These are phyloP conservation scores for Earliella scabrosa DNA, from an alignment of 1,284 basidiomycete genomes.

Conservation along the genomic window DNA sequence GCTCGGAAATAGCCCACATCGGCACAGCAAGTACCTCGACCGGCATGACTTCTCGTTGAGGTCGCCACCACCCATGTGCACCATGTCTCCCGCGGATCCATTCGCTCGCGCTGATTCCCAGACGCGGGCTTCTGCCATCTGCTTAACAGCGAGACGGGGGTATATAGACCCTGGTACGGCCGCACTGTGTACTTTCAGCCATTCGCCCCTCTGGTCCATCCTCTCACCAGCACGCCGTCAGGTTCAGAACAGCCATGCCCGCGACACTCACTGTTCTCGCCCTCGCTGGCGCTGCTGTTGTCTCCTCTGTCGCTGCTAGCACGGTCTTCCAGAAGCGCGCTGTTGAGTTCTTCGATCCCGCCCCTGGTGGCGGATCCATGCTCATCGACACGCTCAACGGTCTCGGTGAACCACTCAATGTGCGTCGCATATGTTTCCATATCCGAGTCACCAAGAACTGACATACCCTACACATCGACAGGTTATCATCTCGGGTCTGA, in stretches of 20 bases:
- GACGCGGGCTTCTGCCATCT: neutral
- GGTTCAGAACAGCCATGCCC: conserved; percentile 9
- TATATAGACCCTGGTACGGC: conserved; percentile 5
- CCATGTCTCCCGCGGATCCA: neutral
- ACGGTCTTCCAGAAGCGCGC: conserved; percentile 11
- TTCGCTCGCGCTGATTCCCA: no score
- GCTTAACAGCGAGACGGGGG: neutral
- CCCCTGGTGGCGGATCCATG: conserved; percentile 53
- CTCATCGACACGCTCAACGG: conserved; percentile 51
- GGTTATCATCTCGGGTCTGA: conserved; percentile 65
- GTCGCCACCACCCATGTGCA: conserved; percentile 16
- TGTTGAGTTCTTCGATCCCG: conserved; percentile 49
- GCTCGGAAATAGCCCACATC: neutral
- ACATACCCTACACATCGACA: no score
- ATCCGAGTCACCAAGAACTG: no score
- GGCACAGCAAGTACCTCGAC: neutral
- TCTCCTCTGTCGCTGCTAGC: conserved; percentile 6
- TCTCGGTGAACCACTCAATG: conserved; percentile 73
- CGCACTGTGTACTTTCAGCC: neutral
- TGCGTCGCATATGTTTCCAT: conserved; percentile 38
- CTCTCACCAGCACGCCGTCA: neutral
- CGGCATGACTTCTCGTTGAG: neutral
- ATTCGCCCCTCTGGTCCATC: conserved; percentile 2
- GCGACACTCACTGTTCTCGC: conserved; percentile 10
- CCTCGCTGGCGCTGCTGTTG: conserved; percentile 17